phyloP scores from a whole-genome alignment of 2,329 filamentous ascomycete species.

The Colletotrichum neosansevieriae region DNA sequence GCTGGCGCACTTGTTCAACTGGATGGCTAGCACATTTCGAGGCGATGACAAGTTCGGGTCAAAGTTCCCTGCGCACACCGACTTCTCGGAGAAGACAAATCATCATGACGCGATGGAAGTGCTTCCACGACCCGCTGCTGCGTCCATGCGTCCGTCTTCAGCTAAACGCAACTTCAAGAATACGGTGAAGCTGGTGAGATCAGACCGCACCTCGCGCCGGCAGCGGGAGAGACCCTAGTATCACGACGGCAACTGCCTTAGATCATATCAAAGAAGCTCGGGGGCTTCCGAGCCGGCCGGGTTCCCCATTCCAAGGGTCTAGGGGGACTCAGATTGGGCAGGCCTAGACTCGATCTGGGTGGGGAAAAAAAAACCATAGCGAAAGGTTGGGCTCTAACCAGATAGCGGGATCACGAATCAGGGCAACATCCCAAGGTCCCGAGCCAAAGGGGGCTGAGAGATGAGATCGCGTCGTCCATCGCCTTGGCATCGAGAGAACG shows the following conservation, averaged over 20 bases:
- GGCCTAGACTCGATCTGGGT: constrained; percentile 12
- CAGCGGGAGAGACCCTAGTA: constrained; percentile 7
- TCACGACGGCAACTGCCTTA: constrained; percentile 17
- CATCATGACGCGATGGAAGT: constrained; percentile 6
- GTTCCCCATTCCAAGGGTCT: constrained; percentile 11
- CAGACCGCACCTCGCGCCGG: constrained; percentile 4
- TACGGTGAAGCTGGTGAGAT: constrained; percentile 40
- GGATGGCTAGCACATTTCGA: constrained; percentile 35
- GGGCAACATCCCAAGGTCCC: background rate
- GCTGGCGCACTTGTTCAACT: constrained; percentile 49
- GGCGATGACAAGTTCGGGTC: constrained; percentile 12
- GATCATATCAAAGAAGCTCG: constrained; percentile 20
- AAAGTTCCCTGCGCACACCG: background rate
- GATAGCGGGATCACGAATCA: constrained; percentile 5
- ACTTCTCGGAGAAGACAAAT: constrained; percentile 21
- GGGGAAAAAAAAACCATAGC: background rate
- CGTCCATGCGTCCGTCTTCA: constrained; percentile 17
- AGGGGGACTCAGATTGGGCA: background rate
- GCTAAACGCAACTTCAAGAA: constrained; percentile 38
- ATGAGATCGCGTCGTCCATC: constrained; percentile 14
- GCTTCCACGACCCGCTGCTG: background rate
- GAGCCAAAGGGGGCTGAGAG: constrained; percentile 3
- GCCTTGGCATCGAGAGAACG: constrained; percentile 27
- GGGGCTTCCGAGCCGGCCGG: background rate
- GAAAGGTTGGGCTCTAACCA: constrained; percentile 15